Evolutionary conservation across 345 rosid species (phyloP).

Genomic region (Angophora floribunda): DNA sequence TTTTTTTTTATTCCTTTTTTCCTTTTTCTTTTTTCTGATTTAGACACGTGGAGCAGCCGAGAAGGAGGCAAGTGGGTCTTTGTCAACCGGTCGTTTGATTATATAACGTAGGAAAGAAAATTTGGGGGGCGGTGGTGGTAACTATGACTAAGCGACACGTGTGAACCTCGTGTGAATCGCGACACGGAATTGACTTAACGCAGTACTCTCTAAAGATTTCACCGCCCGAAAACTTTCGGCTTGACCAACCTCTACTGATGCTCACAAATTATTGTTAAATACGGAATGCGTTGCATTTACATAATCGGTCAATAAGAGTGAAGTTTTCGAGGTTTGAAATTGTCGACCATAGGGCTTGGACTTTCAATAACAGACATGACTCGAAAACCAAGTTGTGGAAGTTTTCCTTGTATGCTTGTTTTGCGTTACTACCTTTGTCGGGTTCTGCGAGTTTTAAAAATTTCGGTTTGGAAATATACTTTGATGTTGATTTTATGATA

Average conservation of each 20-base stretch:
- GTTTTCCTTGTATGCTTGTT: neutral
- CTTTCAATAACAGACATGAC: neutral
- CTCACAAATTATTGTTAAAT: neutral
- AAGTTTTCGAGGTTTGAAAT: neutral
- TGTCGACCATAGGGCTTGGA: neutral
- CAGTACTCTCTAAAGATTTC: neutral
- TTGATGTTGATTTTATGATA: accelerated
- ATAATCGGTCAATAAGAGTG: neutral
- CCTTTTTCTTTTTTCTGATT: neutral
- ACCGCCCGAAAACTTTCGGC: neutral
- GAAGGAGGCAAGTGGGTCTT: neutral
- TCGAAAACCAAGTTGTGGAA: neutral
- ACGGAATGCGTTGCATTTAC: too few species aligned
- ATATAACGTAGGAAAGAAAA: neutral
- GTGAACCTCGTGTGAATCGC: too few species aligned
- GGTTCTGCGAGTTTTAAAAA: neutral
- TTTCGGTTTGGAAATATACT: neutral
- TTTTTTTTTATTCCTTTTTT: accelerated
- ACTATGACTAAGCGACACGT: neutral
- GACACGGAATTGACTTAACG: neutral
- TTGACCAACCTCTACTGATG: neutral
- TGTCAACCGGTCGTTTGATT: neutral
- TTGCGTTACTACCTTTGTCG: neutral
- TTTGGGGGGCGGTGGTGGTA: neutral
- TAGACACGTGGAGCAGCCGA: neutral